Evolutionary conservation across 257 asterid species (phyloP), one percentile per base, ranked within the genome.

Genomic region (Plantago major): DNA sequence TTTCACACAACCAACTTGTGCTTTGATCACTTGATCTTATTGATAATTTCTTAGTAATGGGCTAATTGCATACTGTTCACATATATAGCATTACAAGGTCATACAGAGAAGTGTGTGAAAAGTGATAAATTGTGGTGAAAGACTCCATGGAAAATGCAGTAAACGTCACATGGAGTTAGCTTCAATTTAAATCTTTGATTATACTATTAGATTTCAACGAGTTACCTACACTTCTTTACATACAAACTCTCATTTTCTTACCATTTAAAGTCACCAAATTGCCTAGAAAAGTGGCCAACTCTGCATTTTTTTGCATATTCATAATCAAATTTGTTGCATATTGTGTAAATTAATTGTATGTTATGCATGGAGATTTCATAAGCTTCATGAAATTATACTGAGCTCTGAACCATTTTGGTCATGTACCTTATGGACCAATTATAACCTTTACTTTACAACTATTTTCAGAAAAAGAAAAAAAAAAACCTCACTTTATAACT

Each of bases 81-180:
- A 71, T 72, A 76, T 72, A 80, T 40, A 58, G 10, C 58, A 37
- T 12, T 8, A 48, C 11, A 46, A 48, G 50, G 11, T 14, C 40
- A 54, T 49, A 42, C 16, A 57, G 51, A 57, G 52, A 62, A 28
- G 58, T 67, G 76, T 72, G 70, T 63, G 42, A 33, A 62, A 72
- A 63, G 83, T 42, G 68, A 71, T 76, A 75, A 79, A 83, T 69
- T 65, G 76, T 67, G 79, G 62, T 58, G 79, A 78, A 74, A 62
- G 76, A 78, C 13, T 53, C 81, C 88, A 84, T 75, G 88, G 65
- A 64, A 81, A 83, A 81, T 74, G 94, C 84, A 78, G 82, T 71
- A 38, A 78, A 68, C 78, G 67, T 90, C 96, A 90, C 98, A 90
- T 90, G 97, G 90, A 93, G 75, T 77, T 81, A 72, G 68, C 79